phyloP scores from a whole-genome alignment of 768 basidiomycete genomes.

The Suillus plorans region DNA sequence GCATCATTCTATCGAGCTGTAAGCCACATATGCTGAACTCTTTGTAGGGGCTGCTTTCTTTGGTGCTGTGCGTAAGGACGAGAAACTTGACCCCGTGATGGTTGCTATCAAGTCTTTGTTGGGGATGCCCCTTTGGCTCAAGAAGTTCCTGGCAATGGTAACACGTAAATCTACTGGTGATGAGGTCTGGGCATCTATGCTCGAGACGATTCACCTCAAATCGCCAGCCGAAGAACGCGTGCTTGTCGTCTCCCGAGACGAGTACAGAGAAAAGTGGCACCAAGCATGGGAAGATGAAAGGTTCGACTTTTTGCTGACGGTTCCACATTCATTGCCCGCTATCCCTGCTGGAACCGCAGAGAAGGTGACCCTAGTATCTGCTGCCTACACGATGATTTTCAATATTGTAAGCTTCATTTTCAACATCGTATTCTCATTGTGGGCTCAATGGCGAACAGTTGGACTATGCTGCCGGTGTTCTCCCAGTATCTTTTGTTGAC shows the following conservation, averaged over 20 bases:
- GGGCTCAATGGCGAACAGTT: conserved; percentile 31
- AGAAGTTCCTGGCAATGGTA: conserved; percentile 43
- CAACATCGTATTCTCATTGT: neutral
- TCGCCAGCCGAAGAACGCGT: conserved; percentile 28
- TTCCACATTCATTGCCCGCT: conserved; percentile 38
- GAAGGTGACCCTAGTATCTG: conserved; percentile 34
- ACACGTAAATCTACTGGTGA: conserved; percentile 29
- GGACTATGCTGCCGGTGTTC: conserved; percentile 57
- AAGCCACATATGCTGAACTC: neutral
- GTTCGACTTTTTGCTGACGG: conserved; percentile 42
- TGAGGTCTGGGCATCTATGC: conserved; percentile 28
- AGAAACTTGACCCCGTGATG: conserved; percentile 34
- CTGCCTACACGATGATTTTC: conserved; percentile 38
- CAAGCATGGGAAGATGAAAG: conserved; percentile 38
- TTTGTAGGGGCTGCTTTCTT: conserved; percentile 45
- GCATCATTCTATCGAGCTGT: neutral
- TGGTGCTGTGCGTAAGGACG: conserved; percentile 32
- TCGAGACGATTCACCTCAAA: conserved; percentile 35
- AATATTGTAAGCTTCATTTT: conserved; percentile 38
- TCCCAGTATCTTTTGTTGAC: conserved; percentile 58
- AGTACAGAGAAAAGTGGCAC: conserved; percentile 31
- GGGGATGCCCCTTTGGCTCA: conserved; percentile 34
- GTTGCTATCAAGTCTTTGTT: conserved; percentile 22
- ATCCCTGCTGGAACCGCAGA: conserved; percentile 36
- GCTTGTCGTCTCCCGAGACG: conserved; percentile 26